Percentiles rank a stretch among this genome's conserved stretches.
Evolutionary conservation across 306 rosid species (phyloP).

Genomic region (Lathyrus sativus): DNA sequence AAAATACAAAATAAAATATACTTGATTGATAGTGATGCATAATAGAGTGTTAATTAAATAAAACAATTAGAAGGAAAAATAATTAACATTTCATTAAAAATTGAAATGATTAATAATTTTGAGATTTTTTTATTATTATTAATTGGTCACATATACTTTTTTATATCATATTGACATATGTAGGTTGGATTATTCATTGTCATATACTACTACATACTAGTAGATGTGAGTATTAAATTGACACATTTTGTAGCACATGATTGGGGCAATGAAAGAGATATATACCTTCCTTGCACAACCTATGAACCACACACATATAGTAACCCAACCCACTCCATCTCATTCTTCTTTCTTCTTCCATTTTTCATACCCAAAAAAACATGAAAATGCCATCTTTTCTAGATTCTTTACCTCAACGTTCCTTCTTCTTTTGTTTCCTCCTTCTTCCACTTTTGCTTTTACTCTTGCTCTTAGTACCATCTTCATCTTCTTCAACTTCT

Average conservation of each 20-base stretch:
- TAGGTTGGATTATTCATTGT: background rate
- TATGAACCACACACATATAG: conserved; percentile 1
- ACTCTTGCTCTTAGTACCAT: conserved; percentile 35
- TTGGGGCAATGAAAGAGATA: background rate
- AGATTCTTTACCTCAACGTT: conserved; percentile 60
- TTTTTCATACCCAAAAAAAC: background rate
- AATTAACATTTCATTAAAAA: too few relatives aligned
- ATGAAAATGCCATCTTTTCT: conserved; percentile 42
- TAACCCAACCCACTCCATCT: background rate
- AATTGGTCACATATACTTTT: too few relatives aligned
- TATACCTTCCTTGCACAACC: conserved; percentile 35
- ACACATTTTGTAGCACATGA: conserved; percentile 2
- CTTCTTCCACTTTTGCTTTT: conserved; percentile 43
- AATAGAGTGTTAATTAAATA: too few relatives aligned
- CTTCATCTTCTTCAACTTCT: conserved; percentile 34
- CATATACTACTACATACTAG: background rate
- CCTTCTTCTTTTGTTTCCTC: conserved; percentile 61
- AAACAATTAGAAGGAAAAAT: too few relatives aligned
- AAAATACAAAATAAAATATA: too few relatives aligned
- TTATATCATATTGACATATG: too few relatives aligned
- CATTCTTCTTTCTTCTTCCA: background rate
- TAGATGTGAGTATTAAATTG: background rate
- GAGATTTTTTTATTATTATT: too few relatives aligned
- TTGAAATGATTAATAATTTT: too few relatives aligned
- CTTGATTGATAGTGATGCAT: too few relatives aligned